These are phyloP conservation scores for Hortaea werneckii DNA, from an alignment of 2,329 filamentous ascomycete genomes.

Conservation along the genomic window DNA sequence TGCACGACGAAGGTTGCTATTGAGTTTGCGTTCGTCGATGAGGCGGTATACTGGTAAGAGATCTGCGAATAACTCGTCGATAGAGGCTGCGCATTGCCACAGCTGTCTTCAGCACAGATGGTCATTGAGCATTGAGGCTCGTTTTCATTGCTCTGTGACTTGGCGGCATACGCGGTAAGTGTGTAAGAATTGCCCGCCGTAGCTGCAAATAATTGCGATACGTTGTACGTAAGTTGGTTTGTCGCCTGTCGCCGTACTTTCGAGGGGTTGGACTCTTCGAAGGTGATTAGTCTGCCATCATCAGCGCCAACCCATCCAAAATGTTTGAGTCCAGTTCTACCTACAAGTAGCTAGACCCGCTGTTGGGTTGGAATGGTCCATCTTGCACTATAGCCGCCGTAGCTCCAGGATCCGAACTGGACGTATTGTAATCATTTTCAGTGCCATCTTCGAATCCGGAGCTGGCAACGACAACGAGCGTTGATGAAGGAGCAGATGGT, in stretches of 20 bases:
- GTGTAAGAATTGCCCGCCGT: neutral
- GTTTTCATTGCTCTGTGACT: slow-evolving; percentile 1
- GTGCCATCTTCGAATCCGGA: neutral
- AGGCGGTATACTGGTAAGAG: slow-evolving; percentile 1
- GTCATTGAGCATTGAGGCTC: slow-evolving; percentile 3
- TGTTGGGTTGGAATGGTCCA: neutral
- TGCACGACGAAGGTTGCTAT: neutral
- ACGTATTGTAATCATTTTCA: neutral
- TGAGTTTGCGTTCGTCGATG: neutral
- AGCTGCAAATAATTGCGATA: slow-evolving; percentile 6
- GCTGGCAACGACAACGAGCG: neutral
- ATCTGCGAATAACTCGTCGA: slow-evolving; percentile 1
- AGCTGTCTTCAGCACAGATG: slow-evolving; percentile 3
- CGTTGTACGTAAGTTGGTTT: slow-evolving; percentile 3
- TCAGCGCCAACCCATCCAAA: neutral
- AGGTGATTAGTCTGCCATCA: neutral
- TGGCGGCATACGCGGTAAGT: slow-evolving; percentile 5
- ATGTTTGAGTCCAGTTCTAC: neutral
- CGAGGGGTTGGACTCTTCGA: neutral
- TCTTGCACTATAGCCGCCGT: neutral
- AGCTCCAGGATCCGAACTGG: neutral
- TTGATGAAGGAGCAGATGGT: neutral
- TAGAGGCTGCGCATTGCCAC: slow-evolving; percentile 1
- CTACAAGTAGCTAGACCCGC: neutral
- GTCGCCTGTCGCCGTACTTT: neutral